Evolutionary conservation across 257 asterid genomes (phyloP).

Genomic region (Jaltomata sinuosa): DNA sequence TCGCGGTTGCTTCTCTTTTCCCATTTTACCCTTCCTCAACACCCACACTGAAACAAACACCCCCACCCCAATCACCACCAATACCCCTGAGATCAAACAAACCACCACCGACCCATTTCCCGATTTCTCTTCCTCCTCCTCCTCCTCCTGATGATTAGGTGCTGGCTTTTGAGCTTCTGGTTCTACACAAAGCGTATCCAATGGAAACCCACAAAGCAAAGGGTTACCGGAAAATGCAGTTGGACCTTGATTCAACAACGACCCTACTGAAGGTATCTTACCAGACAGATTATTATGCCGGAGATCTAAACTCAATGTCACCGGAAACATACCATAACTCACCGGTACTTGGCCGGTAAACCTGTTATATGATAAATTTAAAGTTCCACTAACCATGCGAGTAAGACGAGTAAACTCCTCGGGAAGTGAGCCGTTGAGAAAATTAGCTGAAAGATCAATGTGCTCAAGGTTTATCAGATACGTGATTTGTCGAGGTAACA

Average conservation of each 20-base stretch:
- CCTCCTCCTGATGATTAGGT: constrained; percentile 34
- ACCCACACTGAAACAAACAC: constrained; percentile 52
- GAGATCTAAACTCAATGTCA: constrained; percentile 70
- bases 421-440: constrained; percentile 65
- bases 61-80: constrained; percentile 42
- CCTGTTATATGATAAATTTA: constrained; percentile 64
- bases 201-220: constrained; percentile 83
- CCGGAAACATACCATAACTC: constrained; percentile 69
- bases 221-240: constrained; percentile 89
- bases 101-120: constrained; percentile 35
- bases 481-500: constrained; percentile 54
- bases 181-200: constrained; percentile 36
- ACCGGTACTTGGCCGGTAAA: constrained; percentile 78
- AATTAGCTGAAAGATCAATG: constrained; percentile 74
- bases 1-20: constrained; percentile 31
- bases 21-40: constrained; percentile 32
- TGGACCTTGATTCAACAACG: constrained; percentile 90
- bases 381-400: too few species aligned
- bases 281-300: constrained; percentile 68
- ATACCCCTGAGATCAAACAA: constrained; percentile 52
- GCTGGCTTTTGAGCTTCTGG: constrained; percentile 62
- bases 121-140: constrained; percentile 28
- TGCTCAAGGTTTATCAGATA: constrained; percentile 46
- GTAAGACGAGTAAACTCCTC: constrained; percentile 37
- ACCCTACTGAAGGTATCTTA: constrained; percentile 74